Conservation (phyloP, 306 rosid species). For the Phaseolus lunatus region DNA sequence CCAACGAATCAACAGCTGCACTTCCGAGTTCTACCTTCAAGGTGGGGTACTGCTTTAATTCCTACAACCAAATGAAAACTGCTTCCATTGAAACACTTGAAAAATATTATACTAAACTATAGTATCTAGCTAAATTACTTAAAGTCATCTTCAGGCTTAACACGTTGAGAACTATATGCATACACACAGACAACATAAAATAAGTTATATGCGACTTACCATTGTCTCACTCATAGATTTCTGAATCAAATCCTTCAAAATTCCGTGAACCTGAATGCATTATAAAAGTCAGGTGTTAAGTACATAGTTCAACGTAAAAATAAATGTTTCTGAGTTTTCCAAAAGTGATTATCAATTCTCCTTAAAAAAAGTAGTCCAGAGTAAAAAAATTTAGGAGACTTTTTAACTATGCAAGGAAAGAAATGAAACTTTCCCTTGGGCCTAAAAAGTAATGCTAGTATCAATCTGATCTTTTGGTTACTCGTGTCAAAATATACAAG, state of each 20-base stretch:
- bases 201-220: conserved; percentile 55
- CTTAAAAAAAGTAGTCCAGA: conserved; percentile 2
- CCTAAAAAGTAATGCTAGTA: neutral
- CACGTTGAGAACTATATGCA: conserved; percentile 13
- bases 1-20: conserved; percentile 88
- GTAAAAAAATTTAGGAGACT: neutral
- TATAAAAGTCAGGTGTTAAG: conserved; percentile 21
- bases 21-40: conserved; percentile 86
- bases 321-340: conserved; percentile 3
- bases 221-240: conserved; percentile 83
- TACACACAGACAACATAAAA: neutral
- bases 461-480: conserved; percentile 8
- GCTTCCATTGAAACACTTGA: conserved; percentile 8
- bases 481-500: neutral
- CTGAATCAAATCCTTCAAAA: conserved; percentile 89
- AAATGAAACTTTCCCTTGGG: conserved; percentile 22
- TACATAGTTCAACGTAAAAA: conserved; percentile 21
- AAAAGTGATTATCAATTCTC: conserved; percentile 19
- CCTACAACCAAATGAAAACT: conserved; percentile 56
- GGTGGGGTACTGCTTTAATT: conserved; percentile 89
- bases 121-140: neutral
- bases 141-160: conserved; percentile 28
- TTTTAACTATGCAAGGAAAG: conserved; percentile 23
- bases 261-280: conserved; percentile 75
- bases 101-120: neutral